These are phyloP conservation scores for Penicillium lagena DNA, from an alignment of 495 filamentous ascomycete species.

Conservation along the genomic window DNA sequence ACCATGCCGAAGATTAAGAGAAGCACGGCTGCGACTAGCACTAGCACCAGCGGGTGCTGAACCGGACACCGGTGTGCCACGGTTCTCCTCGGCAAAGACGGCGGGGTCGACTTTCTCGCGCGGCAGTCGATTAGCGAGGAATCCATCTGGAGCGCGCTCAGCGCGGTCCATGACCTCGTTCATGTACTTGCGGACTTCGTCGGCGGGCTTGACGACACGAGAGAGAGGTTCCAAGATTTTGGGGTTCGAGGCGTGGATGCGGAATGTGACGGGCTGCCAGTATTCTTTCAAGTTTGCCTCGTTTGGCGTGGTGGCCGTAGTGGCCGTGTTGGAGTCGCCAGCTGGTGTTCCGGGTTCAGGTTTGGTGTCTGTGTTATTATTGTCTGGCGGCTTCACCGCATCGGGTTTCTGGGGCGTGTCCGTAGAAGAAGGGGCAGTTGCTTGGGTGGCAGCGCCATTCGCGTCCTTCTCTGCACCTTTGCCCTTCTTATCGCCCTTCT, in stretches of 20 bases:
- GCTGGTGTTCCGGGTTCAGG: constrained; percentile 3
- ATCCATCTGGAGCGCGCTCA: constrained; percentile 62
- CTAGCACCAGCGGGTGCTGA: too few relatives aligned
- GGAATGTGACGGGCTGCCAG: constrained; percentile 85
- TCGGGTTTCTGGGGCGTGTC: constrained; percentile 13
- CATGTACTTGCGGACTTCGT: constrained; percentile 78
- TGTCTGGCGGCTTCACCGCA: not conserved
- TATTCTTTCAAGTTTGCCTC: constrained; percentile 55
- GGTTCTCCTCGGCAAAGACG: constrained; percentile 21
- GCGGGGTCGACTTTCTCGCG: constrained; percentile 28
- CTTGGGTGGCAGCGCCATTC: constrained; percentile 3
- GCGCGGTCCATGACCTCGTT: constrained; percentile 73
- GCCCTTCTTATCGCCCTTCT: constrained; percentile 28
- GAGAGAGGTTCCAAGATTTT: constrained; percentile 66
- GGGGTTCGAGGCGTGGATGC: constrained; percentile 56
- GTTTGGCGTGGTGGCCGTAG: constrained; percentile 1
- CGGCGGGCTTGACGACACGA: constrained; percentile 68
- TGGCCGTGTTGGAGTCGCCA: constrained; percentile 1
- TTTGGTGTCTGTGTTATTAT: constrained; percentile 4
- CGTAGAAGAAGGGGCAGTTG: constrained; percentile 3
- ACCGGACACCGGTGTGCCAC: too few relatives aligned
- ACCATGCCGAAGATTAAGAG: constrained; percentile 6
- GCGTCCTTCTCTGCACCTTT: constrained; percentile 7
- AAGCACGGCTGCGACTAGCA: constrained; percentile 8
- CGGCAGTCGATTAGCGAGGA: constrained; percentile 61